Percentiles rank a stretch among this genome's conserved stretches.
These are phyloP conservation scores for Penicillium fuscoglaucum DNA, from an alignment of 2,329 filamentous ascomycete genomes.

Conservation along the genomic window DNA sequence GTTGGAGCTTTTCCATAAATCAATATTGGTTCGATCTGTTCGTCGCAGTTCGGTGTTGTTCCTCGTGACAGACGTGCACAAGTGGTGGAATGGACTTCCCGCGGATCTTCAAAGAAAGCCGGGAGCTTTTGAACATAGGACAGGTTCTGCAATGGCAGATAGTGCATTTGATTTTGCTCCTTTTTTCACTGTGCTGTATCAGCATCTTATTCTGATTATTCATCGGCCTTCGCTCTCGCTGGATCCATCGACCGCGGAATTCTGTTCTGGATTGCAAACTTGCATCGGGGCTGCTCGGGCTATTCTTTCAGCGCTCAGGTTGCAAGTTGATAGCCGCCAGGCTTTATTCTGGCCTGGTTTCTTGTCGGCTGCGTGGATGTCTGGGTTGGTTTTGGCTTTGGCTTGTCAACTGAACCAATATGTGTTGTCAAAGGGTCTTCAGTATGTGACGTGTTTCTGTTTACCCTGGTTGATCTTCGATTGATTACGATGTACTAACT, in stretches of 20 bases:
- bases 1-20: slow-evolving; percentile 46
- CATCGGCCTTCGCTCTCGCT: slow-evolving; percentile 43
- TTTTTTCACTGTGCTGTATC: slow-evolving; percentile 46
- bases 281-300: slow-evolving; percentile 44
- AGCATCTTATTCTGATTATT: slow-evolving; percentile 43
- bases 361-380: slow-evolving; percentile 45
- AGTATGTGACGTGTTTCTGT: slow-evolving; percentile 23
- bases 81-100: slow-evolving; percentile 46
- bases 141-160: background rate
- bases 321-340: slow-evolving; percentile 35
- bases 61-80: slow-evolving; percentile 44
- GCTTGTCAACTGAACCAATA: slow-evolving; percentile 45
- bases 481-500: slow-evolving; percentile 3
- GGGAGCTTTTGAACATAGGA: background rate
- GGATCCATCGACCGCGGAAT: slow-evolving; percentile 40
- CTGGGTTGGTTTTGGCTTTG: slow-evolving; percentile 43
- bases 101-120: slow-evolving; percentile 27
- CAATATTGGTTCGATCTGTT: slow-evolving; percentile 43
- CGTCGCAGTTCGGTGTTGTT: slow-evolving; percentile 40
- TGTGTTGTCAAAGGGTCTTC: slow-evolving; percentile 34
- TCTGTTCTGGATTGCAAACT: slow-evolving; percentile 43
- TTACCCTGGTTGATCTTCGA: background rate
- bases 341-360: slow-evolving; percentile 44
- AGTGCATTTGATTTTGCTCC: slow-evolving; percentile 36
- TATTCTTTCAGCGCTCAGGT: slow-evolving; percentile 39